Evolutionary conservation across 208 protist species (phyloP), one percentile per base, ranked within the genome.

Genomic region (Phytomonas sp.): DNA sequence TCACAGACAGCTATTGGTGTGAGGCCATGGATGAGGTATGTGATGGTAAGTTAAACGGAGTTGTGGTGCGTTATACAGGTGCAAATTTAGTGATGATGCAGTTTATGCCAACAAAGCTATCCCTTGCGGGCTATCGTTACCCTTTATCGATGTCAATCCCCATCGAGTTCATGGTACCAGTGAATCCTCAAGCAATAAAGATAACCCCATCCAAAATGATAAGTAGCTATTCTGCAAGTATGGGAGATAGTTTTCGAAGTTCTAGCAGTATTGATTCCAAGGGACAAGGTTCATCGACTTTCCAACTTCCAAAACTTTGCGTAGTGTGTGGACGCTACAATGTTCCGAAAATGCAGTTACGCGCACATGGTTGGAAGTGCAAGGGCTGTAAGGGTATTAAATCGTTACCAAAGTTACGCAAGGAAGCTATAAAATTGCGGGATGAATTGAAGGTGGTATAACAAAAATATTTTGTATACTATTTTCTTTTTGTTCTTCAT

Each of bases 1-100:
- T 96, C 14, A 87, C 81, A 0, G 91, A 96, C 74, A 93, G 87
- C 71, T 96, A 96, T 79, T 96, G 91, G 91, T 96, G 88, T 63
- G 83, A 85, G 60, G 80, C 85, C 40, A 93, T 96, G 88, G 87
- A 96, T 29, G 78, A 94, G 63, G 91, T 96, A 34, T 96, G 91
- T 69, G 81, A 86, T 33, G 91, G 91, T 10, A 89, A 91, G 71
- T 81, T 96, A 23, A 79, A 83, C 12, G 91, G 91, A 10, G 75
- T 94, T 3, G 88, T 77, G 14, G 88, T 96, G 74, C 88, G 91
- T 34, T 96, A 94, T 76, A 96, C 91, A 1, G 91, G 91, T 16
- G 80, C 91, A 29, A 87, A 90, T 59, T 72, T 96, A 19, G 91
- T 94, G 11, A 78, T 96, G 64, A 69, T 94, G 64, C 91, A 94